phyloP scores from a whole-genome alignment of 2,329 filamentous ascomycete species.

The Trichoderma citrinoviride region DNA sequence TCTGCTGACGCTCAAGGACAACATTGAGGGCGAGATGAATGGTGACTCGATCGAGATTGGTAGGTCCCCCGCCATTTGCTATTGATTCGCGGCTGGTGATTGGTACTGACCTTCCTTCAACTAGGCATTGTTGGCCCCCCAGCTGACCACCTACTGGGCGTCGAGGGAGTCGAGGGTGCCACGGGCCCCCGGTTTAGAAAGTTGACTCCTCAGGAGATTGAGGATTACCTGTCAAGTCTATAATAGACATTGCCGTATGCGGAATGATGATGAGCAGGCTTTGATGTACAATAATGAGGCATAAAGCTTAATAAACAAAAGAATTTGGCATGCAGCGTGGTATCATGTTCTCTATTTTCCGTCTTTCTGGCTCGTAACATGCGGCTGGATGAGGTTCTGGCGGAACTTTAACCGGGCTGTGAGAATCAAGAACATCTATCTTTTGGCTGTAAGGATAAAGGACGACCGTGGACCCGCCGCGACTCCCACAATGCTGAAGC shows the following conservation, averaged over 20 bases:
- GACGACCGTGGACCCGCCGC: conserved; percentile 49
- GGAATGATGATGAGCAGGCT: conserved; percentile 15
- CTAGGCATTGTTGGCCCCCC: conserved; percentile 91
- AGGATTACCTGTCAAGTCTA: conserved; percentile 98
- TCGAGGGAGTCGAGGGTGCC: conserved; percentile 83
- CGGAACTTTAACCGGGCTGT: too few species aligned
- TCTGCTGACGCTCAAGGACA: conserved; percentile 95
- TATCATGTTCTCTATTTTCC: background rate
- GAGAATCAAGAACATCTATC: too few species aligned
- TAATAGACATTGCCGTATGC: conserved; percentile 46
- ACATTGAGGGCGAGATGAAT: conserved; percentile 99
- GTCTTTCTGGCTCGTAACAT: background rate
- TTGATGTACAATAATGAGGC: conserved; percentile 22
- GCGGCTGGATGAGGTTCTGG: background rate
- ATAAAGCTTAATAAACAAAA: conserved; percentile 21
- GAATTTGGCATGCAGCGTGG: background rate
- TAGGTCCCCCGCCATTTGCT: conserved; percentile 41
- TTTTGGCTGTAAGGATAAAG: conserved; percentile 44
- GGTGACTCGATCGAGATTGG: conserved; percentile 98
- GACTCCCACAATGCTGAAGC: conserved; percentile 40
- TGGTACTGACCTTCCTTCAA: conserved; percentile 30
- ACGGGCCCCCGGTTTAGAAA: conserved; percentile 87
- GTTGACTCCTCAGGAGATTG: conserved; percentile 95
- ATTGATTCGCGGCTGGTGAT: background rate
- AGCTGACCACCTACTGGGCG: conserved; percentile 86